Percentiles rank a stretch among this genome's conserved stretches.
phyloP scores from a whole-genome alignment of 306 rosid species.

The Rosa persica region DNA sequence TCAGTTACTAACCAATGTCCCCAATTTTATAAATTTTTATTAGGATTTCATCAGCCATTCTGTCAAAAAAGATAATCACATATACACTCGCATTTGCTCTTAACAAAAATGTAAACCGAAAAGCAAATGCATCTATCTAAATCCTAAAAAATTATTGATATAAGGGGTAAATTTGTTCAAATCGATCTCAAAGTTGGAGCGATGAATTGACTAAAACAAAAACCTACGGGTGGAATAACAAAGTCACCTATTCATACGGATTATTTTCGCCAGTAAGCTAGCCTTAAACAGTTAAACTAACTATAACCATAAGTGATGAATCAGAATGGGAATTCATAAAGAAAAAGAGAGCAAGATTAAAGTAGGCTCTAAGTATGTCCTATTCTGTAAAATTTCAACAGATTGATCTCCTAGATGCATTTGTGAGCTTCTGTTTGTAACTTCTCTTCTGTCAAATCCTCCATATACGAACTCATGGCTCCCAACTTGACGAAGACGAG shows the following conservation, averaged over 20 bases:
- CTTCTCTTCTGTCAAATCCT: neutral
- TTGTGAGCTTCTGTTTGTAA: neutral
- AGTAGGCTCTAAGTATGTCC: neutral
- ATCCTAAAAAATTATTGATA: no score
- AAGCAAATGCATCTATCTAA: no score
- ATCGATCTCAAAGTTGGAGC: neutral
- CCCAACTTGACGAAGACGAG: neutral
- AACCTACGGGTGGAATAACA: neutral
- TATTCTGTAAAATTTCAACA: neutral
- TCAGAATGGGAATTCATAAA: neutral
- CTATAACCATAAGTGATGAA: neutral
- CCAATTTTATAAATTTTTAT: no score
- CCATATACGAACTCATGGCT: neutral
- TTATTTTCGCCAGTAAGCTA: neutral
- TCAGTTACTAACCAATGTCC: neutral
- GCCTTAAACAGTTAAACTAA: neutral
- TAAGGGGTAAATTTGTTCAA: neutral
- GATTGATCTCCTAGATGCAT: neutral
- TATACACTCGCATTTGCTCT: no score
- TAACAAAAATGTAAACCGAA: no score
- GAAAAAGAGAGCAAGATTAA: neutral
- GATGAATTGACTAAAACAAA: neutral
- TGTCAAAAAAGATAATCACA: no score
- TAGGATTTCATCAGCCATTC: no score
- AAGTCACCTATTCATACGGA: neutral